phyloP scores from a whole-genome alignment of 2,329 filamentous ascomycete genomes.

The Cercospora zeae-maydis region DNA sequence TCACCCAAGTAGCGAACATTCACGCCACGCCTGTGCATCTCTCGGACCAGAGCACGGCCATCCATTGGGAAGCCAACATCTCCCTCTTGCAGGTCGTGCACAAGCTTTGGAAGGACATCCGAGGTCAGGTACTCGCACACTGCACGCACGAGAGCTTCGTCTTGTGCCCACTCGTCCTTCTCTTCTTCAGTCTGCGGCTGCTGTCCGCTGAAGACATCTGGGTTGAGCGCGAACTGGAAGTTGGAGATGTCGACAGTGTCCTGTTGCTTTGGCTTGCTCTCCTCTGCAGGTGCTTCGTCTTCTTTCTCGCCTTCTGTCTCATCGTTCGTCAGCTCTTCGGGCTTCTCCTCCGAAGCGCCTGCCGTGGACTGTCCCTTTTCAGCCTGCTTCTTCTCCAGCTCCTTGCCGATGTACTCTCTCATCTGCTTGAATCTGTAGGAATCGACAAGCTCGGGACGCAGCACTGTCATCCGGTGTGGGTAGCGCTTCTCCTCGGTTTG shows the following conservation, averaged over 20 bases:
- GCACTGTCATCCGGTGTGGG: conserved; percentile 92
- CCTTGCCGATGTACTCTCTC: conserved; percentile 79
- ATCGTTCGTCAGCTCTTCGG: conserved; percentile 35
- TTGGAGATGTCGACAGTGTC: conserved; percentile 79
- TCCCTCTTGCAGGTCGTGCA: conserved; percentile 83
- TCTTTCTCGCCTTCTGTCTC: conserved; percentile 23
- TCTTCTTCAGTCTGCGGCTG: conserved; percentile 85
- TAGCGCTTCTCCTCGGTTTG: conserved; percentile 59
- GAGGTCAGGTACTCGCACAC: conserved; percentile 75
- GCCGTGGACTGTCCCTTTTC: conserved; percentile 25
- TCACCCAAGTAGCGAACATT: conserved; percentile 95
- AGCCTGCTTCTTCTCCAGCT: conserved; percentile 62
- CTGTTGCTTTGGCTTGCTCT: conserved; percentile 42
- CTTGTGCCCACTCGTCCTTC: conserved; percentile 74
- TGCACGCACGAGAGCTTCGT: conserved; percentile 83
- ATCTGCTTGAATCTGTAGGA: conserved; percentile 79
- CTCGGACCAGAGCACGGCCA: conserved; percentile 79
- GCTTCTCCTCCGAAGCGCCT: conserved; percentile 19
- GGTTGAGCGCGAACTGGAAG: conserved; percentile 87
- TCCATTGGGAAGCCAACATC: conserved; percentile 99
- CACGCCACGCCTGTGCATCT: conserved; percentile 94
- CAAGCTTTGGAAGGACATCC: conserved; percentile 75
- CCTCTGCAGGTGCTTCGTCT: conserved; percentile 24
- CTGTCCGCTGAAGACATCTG: conserved; percentile 92
- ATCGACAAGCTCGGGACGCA: conserved; percentile 86